phyloP scores from a whole-genome alignment of 345 rosid species.

The Boechera divaricarpa region DNA sequence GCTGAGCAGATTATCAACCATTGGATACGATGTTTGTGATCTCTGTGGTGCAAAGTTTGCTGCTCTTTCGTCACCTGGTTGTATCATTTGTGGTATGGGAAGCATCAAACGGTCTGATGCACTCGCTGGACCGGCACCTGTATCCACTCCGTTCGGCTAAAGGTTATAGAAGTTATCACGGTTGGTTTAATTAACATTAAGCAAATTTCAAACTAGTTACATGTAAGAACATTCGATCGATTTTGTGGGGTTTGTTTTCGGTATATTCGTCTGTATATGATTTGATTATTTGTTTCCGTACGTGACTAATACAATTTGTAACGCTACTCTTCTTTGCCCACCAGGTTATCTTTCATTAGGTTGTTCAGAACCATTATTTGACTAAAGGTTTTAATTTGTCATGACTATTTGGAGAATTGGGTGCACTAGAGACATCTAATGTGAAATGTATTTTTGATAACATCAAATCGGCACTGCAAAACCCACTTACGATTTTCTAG shows the following conservation, averaged over 20 bases:
- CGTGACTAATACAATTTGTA: slow-evolving; percentile 27
- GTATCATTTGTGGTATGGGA: slow-evolving; percentile 99
- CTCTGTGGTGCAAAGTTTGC: slow-evolving; percentile 95
- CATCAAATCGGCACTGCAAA: too few relatives aligned
- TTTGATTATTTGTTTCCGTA: slow-evolving; percentile 19
- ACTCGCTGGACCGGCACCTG: slow-evolving; percentile 66
- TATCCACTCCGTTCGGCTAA: slow-evolving; percentile 88
- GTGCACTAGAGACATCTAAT: too few relatives aligned
- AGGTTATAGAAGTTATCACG: not conserved
- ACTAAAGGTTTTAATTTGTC: too few relatives aligned
- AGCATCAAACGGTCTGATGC: slow-evolving; percentile 94
- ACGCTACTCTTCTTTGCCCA: not conserved
- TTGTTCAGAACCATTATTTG: not conserved
- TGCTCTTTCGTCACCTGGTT: slow-evolving; percentile 86
- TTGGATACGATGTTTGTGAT: slow-evolving; percentile 96
- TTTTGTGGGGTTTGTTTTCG: slow-evolving; percentile 32
- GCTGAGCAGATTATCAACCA: slow-evolving; percentile 91
- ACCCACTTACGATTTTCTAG: too few relatives aligned
- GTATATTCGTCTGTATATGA: slow-evolving; percentile 34
- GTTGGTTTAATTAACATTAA: slow-evolving; percentile 3
- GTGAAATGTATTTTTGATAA: too few relatives aligned
- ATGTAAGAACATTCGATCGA: slow-evolving; percentile 20
- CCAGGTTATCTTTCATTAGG: not conserved
- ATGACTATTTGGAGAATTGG: too few relatives aligned
- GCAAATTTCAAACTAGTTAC: slow-evolving; percentile 8